These are phyloP conservation scores for Citrullus mucosospermus DNA, from an alignment of 306 rosid species.

Conservation along the genomic window DNA sequence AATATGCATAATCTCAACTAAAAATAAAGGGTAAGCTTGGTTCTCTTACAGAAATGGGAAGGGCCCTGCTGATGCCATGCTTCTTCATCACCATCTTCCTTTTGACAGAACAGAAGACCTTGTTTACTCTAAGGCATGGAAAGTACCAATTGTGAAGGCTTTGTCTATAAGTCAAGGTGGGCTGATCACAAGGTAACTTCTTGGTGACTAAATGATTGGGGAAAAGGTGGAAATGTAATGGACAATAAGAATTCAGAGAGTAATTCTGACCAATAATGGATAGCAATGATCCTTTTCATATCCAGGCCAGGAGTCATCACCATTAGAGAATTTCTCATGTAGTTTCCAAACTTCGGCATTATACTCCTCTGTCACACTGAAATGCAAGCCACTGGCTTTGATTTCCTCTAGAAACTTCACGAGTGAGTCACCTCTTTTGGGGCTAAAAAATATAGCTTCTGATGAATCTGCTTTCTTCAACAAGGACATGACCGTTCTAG, in stretches of 20 bases:
- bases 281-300: slow-evolving; percentile 68
- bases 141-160: background rate
- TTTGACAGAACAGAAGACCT: background rate
- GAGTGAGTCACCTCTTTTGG: slow-evolving; percentile 68
- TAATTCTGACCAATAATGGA: slow-evolving; percentile 54
- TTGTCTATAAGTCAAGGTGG: background rate
- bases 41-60: background rate
- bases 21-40: background rate
- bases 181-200: background rate
- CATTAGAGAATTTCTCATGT: slow-evolving; percentile 41
- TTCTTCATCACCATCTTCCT: background rate
- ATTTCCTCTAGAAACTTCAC: slow-evolving; percentile 49
- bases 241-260: slow-evolving; percentile 36
- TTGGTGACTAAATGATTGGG: background rate
- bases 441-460: slow-evolving; percentile 60
- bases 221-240: background rate
- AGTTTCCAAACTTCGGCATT: slow-evolving; percentile 53
- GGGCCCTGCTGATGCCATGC: background rate
- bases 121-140: background rate
- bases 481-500: slow-evolving; percentile 35
- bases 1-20: background rate
- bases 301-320: slow-evolving; percentile 50
- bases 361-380: slow-evolving; percentile 49
- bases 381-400: slow-evolving; percentile 39
- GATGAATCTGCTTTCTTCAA: slow-evolving; percentile 37